Conservation (phyloP, 2,329 filamentous ascomycete genomes). For the Pseudonectria buxi region DNA sequence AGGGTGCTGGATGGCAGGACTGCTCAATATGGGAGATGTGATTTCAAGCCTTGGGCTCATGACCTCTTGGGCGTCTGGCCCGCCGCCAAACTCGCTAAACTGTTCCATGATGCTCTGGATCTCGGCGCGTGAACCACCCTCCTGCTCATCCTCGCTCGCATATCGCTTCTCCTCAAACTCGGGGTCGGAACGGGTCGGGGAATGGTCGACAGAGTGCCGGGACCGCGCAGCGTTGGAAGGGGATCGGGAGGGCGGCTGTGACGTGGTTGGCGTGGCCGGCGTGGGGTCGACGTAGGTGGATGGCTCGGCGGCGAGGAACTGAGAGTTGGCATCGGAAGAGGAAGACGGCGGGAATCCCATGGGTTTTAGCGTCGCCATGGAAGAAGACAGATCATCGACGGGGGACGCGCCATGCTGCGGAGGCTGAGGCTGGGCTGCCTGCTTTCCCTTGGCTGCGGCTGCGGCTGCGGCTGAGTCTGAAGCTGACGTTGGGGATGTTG, state of each 20-base stretch:
- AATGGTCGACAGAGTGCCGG: slow-evolving; percentile 36
- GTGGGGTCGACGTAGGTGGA: slow-evolving; percentile 50
- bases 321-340: slow-evolving; percentile 28
- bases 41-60: slow-evolving; percentile 86
- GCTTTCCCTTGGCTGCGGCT: slow-evolving; percentile 19
- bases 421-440: slow-evolving; percentile 12
- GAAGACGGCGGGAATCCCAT: slow-evolving; percentile 32
- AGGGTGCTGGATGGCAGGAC: slow-evolving; percentile 58
- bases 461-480: slow-evolving; percentile 7
- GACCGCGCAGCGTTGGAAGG: slow-evolving; percentile 48
- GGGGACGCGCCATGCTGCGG: slow-evolving; percentile 3
- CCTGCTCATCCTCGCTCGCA: slow-evolving; percentile 55
- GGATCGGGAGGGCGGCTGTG: slow-evolving; percentile 52
- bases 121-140: slow-evolving; percentile 69
- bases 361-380: slow-evolving; percentile 44
- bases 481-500: slow-evolving; percentile 1
- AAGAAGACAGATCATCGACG: slow-evolving; percentile 35
- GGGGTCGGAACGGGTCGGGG: slow-evolving; percentile 47
- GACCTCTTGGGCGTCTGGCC: slow-evolving; percentile 70
- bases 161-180: slow-evolving; percentile 52
- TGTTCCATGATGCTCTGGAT: slow-evolving; percentile 98
- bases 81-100: slow-evolving; percentile 70
- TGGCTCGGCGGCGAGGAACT: slow-evolving; percentile 43
- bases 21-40: slow-evolving; percentile 69
- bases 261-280: slow-evolving; percentile 48